Evolutionary conservation across 192 early-diverging fungal species (phyloP).

Genomic region (Rhizoclosmatium sp.): DNA sequence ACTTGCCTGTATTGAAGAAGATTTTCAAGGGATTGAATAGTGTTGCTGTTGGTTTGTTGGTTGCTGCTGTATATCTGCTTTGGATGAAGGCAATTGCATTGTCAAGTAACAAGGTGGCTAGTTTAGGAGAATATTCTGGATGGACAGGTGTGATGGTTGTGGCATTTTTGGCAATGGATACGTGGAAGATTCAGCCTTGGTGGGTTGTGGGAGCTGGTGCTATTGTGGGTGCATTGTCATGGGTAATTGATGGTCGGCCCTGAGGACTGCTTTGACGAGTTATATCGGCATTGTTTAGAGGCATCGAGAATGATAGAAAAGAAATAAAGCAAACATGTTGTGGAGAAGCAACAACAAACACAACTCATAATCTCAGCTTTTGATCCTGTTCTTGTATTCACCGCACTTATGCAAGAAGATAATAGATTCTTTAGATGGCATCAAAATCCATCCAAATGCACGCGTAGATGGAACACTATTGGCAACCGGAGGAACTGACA

Average conservation of each 20-base stretch:
- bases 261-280: no score
- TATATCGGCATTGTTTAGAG: no score
- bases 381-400: no score
- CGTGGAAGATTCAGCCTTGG: conserved; percentile 5
- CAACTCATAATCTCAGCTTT: no score
- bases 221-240: conserved; percentile 13
- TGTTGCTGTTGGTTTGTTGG: conserved; percentile 59
- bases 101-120: not conserved
- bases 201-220: conserved; percentile 28
- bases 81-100: conserved; percentile 45
- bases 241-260: conserved; percentile 22
- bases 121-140: conserved; percentile 38
- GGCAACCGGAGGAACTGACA: conserved; percentile 85
- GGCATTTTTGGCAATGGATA: conserved; percentile 36
- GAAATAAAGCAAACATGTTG: no score
- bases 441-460: no score
- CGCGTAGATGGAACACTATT: conserved; percentile 72
- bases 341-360: no score
- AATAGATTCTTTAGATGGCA: no score
- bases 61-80: conserved; percentile 61
- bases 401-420: no score
- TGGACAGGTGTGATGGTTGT: conserved; percentile 33
- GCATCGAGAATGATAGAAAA: no score
- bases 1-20: not conserved
- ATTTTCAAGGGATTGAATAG: conserved; percentile 59